Evolutionary conservation across 345 rosid species (phyloP).

Genomic region (Syzygium grande): DNA sequence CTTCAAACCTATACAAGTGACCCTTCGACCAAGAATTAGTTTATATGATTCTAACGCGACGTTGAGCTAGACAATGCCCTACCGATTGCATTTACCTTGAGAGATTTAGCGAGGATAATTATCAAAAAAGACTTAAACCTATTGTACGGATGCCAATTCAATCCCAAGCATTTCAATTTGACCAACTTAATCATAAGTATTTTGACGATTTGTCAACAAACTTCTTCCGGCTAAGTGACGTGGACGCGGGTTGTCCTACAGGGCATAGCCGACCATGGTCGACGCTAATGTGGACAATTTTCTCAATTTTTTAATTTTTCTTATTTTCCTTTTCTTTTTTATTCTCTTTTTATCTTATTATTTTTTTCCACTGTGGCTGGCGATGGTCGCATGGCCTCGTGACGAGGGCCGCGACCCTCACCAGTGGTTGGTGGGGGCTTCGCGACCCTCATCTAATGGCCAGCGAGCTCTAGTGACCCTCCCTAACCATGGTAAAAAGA

Average conservation of each 20-base stretch:
- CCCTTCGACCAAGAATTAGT: background rate
- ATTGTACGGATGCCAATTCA: background rate
- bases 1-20: background rate
- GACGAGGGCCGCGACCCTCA: too few species aligned
- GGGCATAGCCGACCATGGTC: too few species aligned
- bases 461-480: background rate
- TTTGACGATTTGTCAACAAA: too few species aligned
- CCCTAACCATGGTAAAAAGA: accelerated
- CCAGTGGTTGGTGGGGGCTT: too few species aligned
- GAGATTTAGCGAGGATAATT: background rate
- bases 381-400: too few species aligned
- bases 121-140: background rate
- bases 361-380: background rate
- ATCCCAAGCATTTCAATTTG: too few species aligned
- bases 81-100: background rate
- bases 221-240: too few species aligned
- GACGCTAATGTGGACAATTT: too few species aligned
- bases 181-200: too few species aligned
- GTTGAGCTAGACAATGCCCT: background rate
- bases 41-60: background rate
- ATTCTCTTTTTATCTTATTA: background rate
- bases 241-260: too few species aligned
- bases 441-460: too few species aligned
- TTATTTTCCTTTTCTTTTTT: background rate
- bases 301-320: background rate